phyloP scores from a whole-genome alignment of 1,284 basidiomycete genomes.

The Trichosporon ovoides region DNA sequence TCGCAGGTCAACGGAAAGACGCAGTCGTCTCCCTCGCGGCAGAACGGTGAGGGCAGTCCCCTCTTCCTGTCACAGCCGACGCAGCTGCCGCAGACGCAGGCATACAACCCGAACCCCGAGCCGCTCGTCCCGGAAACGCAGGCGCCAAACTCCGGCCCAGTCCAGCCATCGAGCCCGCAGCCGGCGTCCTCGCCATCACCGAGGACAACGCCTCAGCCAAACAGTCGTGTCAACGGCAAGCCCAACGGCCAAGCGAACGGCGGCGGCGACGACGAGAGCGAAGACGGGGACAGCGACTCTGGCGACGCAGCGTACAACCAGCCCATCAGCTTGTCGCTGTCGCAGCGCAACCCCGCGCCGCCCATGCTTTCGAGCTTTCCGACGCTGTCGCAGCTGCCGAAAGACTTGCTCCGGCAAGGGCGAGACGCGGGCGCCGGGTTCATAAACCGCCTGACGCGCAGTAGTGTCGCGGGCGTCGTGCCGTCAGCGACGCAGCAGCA shows the following conservation, averaged over 20 bases:
- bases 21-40: constrained; percentile 19
- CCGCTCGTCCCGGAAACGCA: constrained; percentile 23
- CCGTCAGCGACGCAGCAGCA: background rate
- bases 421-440: constrained; percentile 4
- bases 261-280: constrained; percentile 7
- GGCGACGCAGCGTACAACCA: background rate
- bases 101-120: constrained; percentile 21
- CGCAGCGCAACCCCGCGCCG: background rate
- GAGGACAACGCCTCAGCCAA: background rate
- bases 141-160: constrained; percentile 3
- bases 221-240: constrained; percentile 2
- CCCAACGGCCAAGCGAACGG: constrained; percentile 5
- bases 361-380: constrained; percentile 16
- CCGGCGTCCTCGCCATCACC: background rate
- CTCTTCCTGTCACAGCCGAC: constrained; percentile 32
- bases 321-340: background rate
- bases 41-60: constrained; percentile 10
- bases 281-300: background rate
- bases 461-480: background rate
- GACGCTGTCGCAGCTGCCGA: constrained; percentile 11
- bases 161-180: constrained; percentile 2
- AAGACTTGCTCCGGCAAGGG: constrained; percentile 15
- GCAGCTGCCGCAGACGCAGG: constrained; percentile 29
- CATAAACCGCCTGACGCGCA: constrained; percentile 4
- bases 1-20: constrained; percentile 8